Conservation (phyloP, 805 yeast species). For the Soucietia sequanensis region DNA sequence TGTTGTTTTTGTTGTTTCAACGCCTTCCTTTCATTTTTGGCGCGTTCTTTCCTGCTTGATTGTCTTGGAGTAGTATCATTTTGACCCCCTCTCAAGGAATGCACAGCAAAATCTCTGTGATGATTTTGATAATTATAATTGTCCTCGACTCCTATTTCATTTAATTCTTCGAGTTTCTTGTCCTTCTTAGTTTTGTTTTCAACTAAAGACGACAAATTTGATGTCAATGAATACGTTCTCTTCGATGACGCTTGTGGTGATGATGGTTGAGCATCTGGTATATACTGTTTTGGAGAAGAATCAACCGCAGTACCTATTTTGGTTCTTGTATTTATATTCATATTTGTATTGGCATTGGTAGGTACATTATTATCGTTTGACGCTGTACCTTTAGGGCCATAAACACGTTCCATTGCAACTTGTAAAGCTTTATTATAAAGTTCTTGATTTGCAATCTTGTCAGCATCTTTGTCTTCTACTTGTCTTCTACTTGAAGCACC, state of each 20-base stretch:
- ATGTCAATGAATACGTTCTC: slow-evolving; percentile 3
- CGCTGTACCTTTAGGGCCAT: slow-evolving; percentile 36
- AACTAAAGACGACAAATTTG: slow-evolving; percentile 4
- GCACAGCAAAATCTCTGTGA: slow-evolving; percentile 29
- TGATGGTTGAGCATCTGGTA: not conserved
- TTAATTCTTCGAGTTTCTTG: slow-evolving; percentile 9
- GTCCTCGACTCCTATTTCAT: slow-evolving; percentile 14
- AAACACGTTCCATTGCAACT: slow-evolving; percentile 56
- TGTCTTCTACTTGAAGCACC: not conserved
- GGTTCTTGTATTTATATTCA: no score
- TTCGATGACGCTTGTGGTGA: slow-evolving; percentile 1
- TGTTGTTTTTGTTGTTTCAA: slow-evolving; percentile 12
- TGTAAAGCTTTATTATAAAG: slow-evolving; percentile 55
- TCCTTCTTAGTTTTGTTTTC: slow-evolving; percentile 11
- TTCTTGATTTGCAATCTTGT: slow-evolving; percentile 42
- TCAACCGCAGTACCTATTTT: no score
- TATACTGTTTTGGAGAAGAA: not conserved
- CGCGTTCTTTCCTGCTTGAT: slow-evolving; percentile 12
- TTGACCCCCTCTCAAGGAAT: slow-evolving; percentile 25
- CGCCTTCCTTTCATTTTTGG: slow-evolving; percentile 11
- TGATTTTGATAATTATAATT: slow-evolving; percentile 28
- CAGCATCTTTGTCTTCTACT: slow-evolving; percentile 8
- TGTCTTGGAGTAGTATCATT: slow-evolving; percentile 11
- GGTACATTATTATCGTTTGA: no score
- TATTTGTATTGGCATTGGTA: no score